Conservation (phyloP, 1,139 yeast species). For the Meyerozyma guilliermondii region DNA sequence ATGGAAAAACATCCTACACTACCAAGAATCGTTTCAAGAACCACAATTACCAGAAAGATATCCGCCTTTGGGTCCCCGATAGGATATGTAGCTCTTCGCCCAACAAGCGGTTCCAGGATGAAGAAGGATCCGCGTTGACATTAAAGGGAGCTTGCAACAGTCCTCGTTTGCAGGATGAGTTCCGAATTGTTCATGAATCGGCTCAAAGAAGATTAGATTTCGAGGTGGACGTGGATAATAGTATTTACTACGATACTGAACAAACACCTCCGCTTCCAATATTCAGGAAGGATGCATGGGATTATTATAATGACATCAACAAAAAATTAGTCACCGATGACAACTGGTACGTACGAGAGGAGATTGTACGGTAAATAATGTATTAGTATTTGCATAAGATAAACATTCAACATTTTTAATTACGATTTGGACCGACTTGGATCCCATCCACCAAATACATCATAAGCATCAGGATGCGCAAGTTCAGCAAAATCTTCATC, state of each 20-base stretch:
- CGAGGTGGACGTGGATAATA: conserved; percentile 21
- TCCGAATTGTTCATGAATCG: conserved; percentile 20
- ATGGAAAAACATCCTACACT: conserved; percentile 31
- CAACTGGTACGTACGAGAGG: conserved; percentile 21
- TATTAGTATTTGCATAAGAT: background rate
- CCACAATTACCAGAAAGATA: conserved; percentile 37
- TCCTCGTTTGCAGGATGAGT: conserved; percentile 27
- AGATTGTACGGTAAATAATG: conserved; percentile 4
- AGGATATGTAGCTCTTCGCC: conserved; percentile 23
- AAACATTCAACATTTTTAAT: background rate
- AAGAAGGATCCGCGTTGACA: conserved; percentile 13
- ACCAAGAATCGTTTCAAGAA: conserved; percentile 20
- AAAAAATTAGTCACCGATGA: conserved; percentile 15
- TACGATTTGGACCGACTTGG: background rate
- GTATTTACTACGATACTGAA: conserved; percentile 16
- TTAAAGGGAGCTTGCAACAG: conserved; percentile 28
- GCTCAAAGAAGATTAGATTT: conserved; percentile 21
- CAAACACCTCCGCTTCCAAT: conserved; percentile 25
- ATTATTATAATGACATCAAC: conserved; percentile 31
- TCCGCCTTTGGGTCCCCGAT: conserved; percentile 43
- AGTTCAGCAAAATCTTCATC: background rate
- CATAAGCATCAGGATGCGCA: background rate
- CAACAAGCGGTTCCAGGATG: conserved; percentile 19
- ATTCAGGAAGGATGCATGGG: conserved; percentile 38
- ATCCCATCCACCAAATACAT: background rate